Percentiles rank a stretch among this genome's conserved stretches.
phyloP scores from a whole-genome alignment of 1,139 yeast genomes.

The Yamadazyma diddensiae region DNA sequence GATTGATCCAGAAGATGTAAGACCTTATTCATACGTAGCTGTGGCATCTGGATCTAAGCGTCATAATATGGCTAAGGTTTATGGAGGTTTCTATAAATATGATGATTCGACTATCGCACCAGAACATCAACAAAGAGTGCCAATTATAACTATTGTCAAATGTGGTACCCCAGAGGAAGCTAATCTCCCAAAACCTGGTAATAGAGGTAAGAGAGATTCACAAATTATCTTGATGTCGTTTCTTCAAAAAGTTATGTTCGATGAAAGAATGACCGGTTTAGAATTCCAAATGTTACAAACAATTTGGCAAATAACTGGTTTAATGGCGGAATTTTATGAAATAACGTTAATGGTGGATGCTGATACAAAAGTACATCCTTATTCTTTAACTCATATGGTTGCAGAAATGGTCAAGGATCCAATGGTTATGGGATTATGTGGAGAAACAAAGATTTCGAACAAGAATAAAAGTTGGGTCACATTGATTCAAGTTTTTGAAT shows the following conservation, averaged over 20 bases:
- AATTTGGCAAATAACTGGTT: conserved; percentile 85
- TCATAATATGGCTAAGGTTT: conserved; percentile 96
- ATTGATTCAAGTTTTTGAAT: conserved; percentile 93
- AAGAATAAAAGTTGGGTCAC: conserved; percentile 89
- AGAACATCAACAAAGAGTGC: conserved; percentile 86
- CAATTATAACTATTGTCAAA: conserved; percentile 78
- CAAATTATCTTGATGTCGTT: conserved; percentile 93
- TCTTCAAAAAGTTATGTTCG: conserved; percentile 86
- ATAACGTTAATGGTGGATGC: conserved; percentile 94
- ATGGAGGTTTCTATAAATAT: conserved; percentile 86
- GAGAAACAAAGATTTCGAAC: conserved; percentile 93
- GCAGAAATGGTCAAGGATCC: conserved; percentile 94
- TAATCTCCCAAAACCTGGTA: conserved; percentile 84
- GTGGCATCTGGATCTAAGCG: conserved; percentile 91
- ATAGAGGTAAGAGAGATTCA: conserved; percentile 97
- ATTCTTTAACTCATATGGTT: conserved; percentile 86
- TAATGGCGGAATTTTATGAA: conserved; percentile 86
- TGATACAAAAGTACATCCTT: conserved; percentile 90
- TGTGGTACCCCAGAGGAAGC: conserved; percentile 92
- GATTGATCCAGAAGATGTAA: conserved; percentile 67
- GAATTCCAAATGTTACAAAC: conserved; percentile 78
- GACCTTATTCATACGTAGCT: conserved; percentile 84
- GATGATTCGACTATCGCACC: conserved; percentile 69
- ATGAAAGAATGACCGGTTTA: conserved; percentile 94
- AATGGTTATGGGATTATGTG: conserved; percentile 90